Evolutionary conservation across 352 stramenopile genomes (phyloP).

Genomic region (Blastocystis sp.): DNA sequence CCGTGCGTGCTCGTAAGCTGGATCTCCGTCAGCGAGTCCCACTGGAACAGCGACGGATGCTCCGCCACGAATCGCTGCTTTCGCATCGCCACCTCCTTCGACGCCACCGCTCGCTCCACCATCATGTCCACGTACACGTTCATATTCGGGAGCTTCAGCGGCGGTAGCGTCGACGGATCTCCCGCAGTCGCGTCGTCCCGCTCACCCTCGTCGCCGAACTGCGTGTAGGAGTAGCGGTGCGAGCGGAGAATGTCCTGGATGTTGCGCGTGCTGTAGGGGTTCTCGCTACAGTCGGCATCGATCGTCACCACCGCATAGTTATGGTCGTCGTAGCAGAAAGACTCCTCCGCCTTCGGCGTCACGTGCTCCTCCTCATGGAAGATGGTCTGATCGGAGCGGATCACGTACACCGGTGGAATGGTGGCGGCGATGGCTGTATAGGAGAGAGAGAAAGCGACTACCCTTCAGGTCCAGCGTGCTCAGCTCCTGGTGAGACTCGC

Average conservation of each 20-base stretch:
- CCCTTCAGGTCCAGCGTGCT: background rate
- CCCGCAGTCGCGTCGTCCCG: background rate
- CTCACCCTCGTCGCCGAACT: background rate
- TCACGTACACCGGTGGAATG: constrained; percentile 30
- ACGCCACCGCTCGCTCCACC: background rate
- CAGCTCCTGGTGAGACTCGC: background rate
- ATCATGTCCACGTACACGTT: constrained; percentile 37
- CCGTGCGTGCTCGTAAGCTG: background rate
- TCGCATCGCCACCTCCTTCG: background rate
- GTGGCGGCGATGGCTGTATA: background rate
- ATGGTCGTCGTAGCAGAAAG: constrained; percentile 46
- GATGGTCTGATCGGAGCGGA: constrained; percentile 13
- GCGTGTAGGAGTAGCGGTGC: background rate
- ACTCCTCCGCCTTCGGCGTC: background rate
- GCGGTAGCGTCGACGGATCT: background rate
- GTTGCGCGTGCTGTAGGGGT: constrained; percentile 16
- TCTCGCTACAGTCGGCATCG: constrained; percentile 29
- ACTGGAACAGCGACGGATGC: constrained; percentile 3
- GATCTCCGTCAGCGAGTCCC: background rate
- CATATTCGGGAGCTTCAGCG: constrained; percentile 47
- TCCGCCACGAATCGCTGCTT: background rate
- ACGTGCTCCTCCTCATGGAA: constrained; percentile 15
- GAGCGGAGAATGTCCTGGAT: constrained; percentile 35
- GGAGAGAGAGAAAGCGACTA: background rate
- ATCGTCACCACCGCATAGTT: constrained; percentile 15